Base-by-base conservation (phyloP, 2,329 filamentous ascomycete genomes). In the Cordyceps fumosorosea region DNA sequence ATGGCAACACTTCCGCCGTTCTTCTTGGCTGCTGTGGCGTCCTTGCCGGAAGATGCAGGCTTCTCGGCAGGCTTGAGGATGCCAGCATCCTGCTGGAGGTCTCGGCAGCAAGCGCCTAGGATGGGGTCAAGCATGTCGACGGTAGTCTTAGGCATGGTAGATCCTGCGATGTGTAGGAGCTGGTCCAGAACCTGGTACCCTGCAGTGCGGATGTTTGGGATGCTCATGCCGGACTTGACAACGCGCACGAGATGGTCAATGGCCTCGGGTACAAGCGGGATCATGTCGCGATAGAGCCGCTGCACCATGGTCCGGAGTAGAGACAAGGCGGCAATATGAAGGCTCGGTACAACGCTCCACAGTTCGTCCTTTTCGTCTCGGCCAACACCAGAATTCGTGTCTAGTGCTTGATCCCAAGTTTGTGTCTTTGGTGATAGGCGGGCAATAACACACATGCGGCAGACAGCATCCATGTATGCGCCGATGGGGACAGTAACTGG, bases 291-390 rank as follows among this genome's bases (percentile, higher is more conserved):
- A 34, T 81, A 81, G 26, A 93, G 78, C 12, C 88, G 82, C 60
- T 79, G 73, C 24, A 85, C 71, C 52, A 95, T 70, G 12, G 78
- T 74, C 10, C 79, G 73, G 24, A 90, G 75, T 1, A 96, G 74
- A 24, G 82, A 74, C 60, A 96, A 76, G n/a, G 85, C 83, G 16
- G 89, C 85, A 16, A 86, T 75, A 69, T 97, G 91, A 45, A 97
- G 83, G 11, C 83, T 80, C 5, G 93, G 90, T 12, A 97, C 80
- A 20, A 84, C 79, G 53, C 82, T 77, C 84, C 89, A 93, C 3
- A 97, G 80, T 51, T 87, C 84, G 59, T 96, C 91, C 64, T 88
- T 88, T 74, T 97, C 93, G 56, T 96, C 90, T 64, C 89, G 84
- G 37, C 86, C 82, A 65, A 95, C 84, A 65, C 90, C 88, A 8